Evolutionary conservation across 2,329 filamentous ascomycete genomes (phyloP), one percentile per base, ranked within the genome.

Genomic region (Pseudopithomyces maydicus): DNA sequence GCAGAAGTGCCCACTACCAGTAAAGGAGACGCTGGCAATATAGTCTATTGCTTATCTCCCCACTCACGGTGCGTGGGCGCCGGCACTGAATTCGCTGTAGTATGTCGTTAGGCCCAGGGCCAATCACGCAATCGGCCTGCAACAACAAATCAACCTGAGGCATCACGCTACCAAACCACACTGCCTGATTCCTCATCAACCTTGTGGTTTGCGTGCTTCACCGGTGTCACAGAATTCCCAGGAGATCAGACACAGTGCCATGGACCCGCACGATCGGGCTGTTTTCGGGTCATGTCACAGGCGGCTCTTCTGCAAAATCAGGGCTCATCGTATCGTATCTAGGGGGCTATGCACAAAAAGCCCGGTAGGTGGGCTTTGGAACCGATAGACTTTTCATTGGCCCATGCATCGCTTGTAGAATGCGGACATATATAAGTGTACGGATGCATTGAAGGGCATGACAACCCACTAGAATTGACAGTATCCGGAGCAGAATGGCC

Each of bases 61-160:
- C 51, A 41, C 55, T 23, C 38, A 22, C 45, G 17, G 57, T 59
- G 55, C n/a, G 42, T 53, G 36, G 45, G 52, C 52, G 52, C 42
- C 36, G 45, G 54, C 47, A 49, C 52, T 49, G 44, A 29, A 47
- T 53, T 56, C 61, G 55, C 55, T 44, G n/a, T 41, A 58, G 47
- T 36, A 70, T 72, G 70, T 72, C 64, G 71, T 65, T 59, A 67
- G 51, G 26, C 50, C 45, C 65, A 63, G 55, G 55, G 65, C 69
- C 67, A 70, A 73, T 74, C 65, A 72, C 72, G 72, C 71, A 68
- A 74, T 62, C 53, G 58, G 63, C 38, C 22, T 17, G 44, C 19
- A 22, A 59, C 58, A 51, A 54, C 70, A 61, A 70, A 71, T 68
- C 64, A 71, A 22, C 58, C 57, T 54, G 39, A 50, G 36, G 47